Conservation (phyloP, 768 basidiomycete species). For the Cystofilobasidium bisporidii region DNA sequence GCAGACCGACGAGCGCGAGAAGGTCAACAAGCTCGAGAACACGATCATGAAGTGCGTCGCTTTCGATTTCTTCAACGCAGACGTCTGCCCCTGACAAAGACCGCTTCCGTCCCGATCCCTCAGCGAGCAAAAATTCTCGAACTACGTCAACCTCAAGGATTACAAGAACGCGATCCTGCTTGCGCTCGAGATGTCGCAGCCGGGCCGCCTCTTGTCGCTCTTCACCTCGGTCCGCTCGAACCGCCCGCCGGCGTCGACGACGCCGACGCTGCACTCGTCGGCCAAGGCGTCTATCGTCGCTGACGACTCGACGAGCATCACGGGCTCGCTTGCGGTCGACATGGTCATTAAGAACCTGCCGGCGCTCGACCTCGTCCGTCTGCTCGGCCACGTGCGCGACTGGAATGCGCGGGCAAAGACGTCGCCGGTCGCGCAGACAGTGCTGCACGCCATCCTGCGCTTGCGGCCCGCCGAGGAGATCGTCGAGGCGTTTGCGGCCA, state of each 20-base stretch:
- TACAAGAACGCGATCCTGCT: conserved; percentile 84
- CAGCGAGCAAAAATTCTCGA: conserved; percentile 92
- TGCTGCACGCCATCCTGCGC: conserved; percentile 73
- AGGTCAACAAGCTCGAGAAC: conserved; percentile 60
- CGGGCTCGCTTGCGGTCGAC: conserved; percentile 67
- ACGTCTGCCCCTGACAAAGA: neutral
- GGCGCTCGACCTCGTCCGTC: conserved; percentile 62
- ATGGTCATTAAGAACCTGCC: conserved; percentile 65
- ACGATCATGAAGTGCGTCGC: conserved; percentile 65
- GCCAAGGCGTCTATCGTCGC: conserved; percentile 19
- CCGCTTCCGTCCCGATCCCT: neutral
- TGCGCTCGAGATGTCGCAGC: conserved; percentile 86
- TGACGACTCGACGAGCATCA: conserved; percentile 41
- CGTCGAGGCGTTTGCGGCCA: conserved; percentile 51
- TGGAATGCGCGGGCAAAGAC: conserved; percentile 97
- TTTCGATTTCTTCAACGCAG: neutral
- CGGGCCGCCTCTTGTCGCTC: conserved; percentile 68
- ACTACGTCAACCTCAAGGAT: conserved; percentile 77
- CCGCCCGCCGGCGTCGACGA: conserved; percentile 19
- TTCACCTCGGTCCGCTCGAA: conserved; percentile 56
- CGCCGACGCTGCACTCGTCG: conserved; percentile 29
- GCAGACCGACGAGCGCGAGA: conserved; percentile 66
- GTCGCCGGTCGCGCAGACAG: conserved; percentile 68
- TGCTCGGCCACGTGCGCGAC: conserved; percentile 70
- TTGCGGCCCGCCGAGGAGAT: conserved; percentile 66